Evolutionary conservation across 106 monocot species (phyloP), one percentile per base, ranked within the genome.

Genomic region (Allium fistulosum): DNA sequence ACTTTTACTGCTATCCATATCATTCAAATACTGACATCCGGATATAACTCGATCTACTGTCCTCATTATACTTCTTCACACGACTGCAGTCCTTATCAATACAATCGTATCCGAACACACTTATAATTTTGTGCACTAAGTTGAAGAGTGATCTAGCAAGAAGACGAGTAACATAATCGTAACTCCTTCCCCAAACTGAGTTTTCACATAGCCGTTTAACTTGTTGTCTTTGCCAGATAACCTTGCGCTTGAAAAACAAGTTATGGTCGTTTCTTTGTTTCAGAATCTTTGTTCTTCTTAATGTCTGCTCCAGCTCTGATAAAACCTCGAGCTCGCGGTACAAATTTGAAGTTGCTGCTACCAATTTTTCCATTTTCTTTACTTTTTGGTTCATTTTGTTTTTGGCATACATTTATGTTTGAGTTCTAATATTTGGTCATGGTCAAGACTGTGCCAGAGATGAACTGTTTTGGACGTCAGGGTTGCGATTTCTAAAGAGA

Each of bases 321-420:
- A 94, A 74, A 48, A 81, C 71, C 69, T 94, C 87, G 47, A 87
- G 72, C 75, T 94, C 94, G 70, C 83, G 87, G 70, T 75, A 74
- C 6, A 90, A 79, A 15, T 68, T 70, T 22, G 73, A 75, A 28
- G 62, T 79, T 17, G 87, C 74, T 4, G 75, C 66, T 17, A 81
- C 78, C 47, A 87, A 53, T 47, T 67, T 58, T 75, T 90, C 87
- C 87, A 90, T 87, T 78, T 87, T 82, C 78, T 71, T 80, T 58
- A 59, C 72, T 69, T 78, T 78, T 17, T 71, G 63, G 9, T 72
- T 80, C 82, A 82, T 77, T 59, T 80, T 82, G 60, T 48, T 72
- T 26, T 17, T 67, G 15, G 72, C 22, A 70, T 70, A 84, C 68
- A 67, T 51, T 84, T 82, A 37, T 74, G 53, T n/a, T 79, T 62